Conservation (phyloP, 305 asterid genomes). For the Rubia peregrina region DNA sequence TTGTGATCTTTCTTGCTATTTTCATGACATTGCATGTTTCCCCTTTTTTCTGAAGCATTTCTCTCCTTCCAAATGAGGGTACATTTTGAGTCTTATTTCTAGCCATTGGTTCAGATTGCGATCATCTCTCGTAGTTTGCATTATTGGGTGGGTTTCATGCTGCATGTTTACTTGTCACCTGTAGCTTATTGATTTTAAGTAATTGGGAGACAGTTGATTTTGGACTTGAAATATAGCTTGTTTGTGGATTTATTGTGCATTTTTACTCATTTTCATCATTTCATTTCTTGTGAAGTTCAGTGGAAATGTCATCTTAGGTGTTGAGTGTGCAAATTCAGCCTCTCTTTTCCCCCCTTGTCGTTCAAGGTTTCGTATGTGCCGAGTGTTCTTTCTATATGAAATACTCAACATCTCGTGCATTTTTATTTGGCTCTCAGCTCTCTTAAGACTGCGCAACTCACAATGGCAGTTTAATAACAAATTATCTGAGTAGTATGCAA, state of each 20-base stretch:
- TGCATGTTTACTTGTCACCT: neutral
- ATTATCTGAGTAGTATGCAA: neutral
- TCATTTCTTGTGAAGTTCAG: neutral
- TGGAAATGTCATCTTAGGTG: neutral
- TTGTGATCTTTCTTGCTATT: neutral
- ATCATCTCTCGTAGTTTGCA: slow-evolving; percentile 6
- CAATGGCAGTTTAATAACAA: too few species aligned
- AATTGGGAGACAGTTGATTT: neutral
- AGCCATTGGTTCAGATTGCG: neutral
- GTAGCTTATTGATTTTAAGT: neutral
- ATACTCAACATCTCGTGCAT: neutral
- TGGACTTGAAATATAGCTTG: neutral
- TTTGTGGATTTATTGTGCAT: neutral
- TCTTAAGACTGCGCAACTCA: too few species aligned
- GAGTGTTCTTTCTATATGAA: neutral
- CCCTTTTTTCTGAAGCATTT: neutral
- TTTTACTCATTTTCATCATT: neutral
- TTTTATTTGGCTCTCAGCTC: too few species aligned
- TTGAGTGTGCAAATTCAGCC: neutral
- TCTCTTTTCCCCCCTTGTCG: neutral
- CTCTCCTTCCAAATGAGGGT: neutral
- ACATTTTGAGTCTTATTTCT: neutral
- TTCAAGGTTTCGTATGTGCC: neutral
- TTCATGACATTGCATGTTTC: neutral
- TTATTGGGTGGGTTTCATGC: neutral